Conservation (phyloP, 768 basidiomycete species). For the Psilocybe cubensis region DNA sequence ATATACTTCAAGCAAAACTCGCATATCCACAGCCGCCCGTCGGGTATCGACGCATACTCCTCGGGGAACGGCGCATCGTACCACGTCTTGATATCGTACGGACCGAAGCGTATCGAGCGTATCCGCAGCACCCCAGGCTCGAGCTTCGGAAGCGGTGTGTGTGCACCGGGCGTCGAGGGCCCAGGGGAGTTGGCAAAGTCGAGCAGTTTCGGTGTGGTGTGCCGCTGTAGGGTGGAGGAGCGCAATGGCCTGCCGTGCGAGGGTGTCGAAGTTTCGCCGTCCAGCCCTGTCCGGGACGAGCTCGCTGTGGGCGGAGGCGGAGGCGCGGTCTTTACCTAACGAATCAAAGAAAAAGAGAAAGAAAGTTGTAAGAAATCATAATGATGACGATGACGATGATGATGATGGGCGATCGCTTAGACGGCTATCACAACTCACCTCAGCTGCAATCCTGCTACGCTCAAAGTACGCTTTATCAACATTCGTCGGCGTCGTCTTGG, state of each 20-base stretch:
- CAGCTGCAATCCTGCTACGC: constrained; percentile 67
- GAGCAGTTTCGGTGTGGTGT: constrained; percentile 26
- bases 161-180: constrained; percentile 43
- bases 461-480: constrained; percentile 76
- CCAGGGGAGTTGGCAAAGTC: constrained; percentile 43
- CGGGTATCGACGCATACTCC: constrained; percentile 91
- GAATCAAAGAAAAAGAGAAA: constrained; percentile 3
- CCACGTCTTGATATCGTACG: constrained; percentile 96
- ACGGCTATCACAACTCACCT: constrained; percentile 54
- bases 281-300: constrained; percentile 15
- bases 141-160: constrained; percentile 31
- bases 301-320: constrained; percentile 34
- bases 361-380: constrained; percentile 5
- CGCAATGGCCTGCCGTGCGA: constrained; percentile 68
- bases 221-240: constrained; percentile 53
- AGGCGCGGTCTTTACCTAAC: constrained; percentile 54
- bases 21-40: constrained; percentile 94
- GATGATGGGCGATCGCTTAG: too few species aligned
- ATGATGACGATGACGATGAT: too few species aligned
- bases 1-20: constrained; percentile 99
- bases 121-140: constrained; percentile 62
- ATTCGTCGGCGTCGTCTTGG: constrained; percentile 63
- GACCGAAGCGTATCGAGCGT: constrained; percentile 87
- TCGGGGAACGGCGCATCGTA: constrained; percentile 99
- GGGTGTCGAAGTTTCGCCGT: constrained; percentile 36